These are phyloP conservation scores for Wolfiporia cocos DNA, from an alignment of 1,284 basidiomycete species.

Conservation along the genomic window DNA sequence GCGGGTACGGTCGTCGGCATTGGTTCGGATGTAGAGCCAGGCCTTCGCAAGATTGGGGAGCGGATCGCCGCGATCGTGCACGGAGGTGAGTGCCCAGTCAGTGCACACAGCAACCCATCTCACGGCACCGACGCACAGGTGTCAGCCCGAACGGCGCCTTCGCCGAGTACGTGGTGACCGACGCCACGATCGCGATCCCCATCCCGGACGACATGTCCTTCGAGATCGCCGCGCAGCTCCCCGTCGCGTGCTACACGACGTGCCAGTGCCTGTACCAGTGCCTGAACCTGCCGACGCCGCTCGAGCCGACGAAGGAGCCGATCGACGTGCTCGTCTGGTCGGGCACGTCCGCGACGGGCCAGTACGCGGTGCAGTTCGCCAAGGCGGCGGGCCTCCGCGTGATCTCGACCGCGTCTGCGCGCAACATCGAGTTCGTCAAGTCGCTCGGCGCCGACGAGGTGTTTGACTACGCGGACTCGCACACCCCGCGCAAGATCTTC, in stretches of 20 bases:
- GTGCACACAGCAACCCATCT: background rate
- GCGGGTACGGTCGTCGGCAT: slow-evolving; percentile 24
- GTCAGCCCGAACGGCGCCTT: slow-evolving; percentile 22
- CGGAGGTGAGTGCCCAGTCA: slow-evolving; percentile 18
- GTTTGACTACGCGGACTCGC: slow-evolving; percentile 30
- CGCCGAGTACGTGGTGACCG: slow-evolving; percentile 30
- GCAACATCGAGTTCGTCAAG: slow-evolving; percentile 33
- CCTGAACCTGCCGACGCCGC: slow-evolving; percentile 20
- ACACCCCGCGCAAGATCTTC: slow-evolving; percentile 18
- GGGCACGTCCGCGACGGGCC: slow-evolving; percentile 23
- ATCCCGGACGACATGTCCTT: slow-evolving; percentile 25
- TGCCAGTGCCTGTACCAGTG: slow-evolving; percentile 23
- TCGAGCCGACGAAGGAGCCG: slow-evolving; percentile 9
- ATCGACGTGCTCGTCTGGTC: slow-evolving; percentile 17
- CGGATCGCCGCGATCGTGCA: slow-evolving; percentile 23
- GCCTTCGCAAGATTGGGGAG: slow-evolving; percentile 21
- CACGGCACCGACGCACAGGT: slow-evolving; percentile 7
- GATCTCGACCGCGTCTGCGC: slow-evolving; percentile 34
- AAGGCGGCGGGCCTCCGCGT: slow-evolving; percentile 35
- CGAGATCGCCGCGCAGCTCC: slow-evolving; percentile 26
- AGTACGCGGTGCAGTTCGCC: slow-evolving; percentile 38
- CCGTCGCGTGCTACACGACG: slow-evolving; percentile 23
- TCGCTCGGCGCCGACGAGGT: slow-evolving; percentile 35
- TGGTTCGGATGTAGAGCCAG: slow-evolving; percentile 19
- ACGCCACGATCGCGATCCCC: slow-evolving; percentile 19